A percentile compares a stretch with the other conserved stretches of the same genome.
Conservation (phyloP, 2,329 filamentous ascomycete genomes). For the Amauroascus niger region DNA sequence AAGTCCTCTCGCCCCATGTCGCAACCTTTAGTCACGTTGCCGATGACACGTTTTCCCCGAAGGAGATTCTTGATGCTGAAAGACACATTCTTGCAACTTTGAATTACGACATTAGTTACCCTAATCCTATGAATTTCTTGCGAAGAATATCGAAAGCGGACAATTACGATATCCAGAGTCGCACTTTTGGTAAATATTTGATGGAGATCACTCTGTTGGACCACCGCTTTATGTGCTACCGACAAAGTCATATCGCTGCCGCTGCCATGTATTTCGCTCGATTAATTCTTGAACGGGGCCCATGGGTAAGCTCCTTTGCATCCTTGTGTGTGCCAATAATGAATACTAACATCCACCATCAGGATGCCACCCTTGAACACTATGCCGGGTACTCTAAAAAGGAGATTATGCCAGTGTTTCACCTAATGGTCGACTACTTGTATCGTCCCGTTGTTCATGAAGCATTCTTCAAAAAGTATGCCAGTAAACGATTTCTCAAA, state of each 20-base stretch:
- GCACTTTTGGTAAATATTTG: constrained; percentile 93
- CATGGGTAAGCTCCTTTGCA: constrained; percentile 61
- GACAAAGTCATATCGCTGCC: constrained; percentile 81
- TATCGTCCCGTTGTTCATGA: constrained; percentile 83
- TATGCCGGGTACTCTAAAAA: constrained; percentile 91
- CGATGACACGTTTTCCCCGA: constrained; percentile 89
- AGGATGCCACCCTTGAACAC: constrained; percentile 77
- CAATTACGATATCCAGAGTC: constrained; percentile 96
- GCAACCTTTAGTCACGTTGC: constrained; percentile 95
- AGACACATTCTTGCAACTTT: constrained; percentile 83
- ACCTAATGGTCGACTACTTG: constrained; percentile 94
- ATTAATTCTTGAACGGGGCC: constrained; percentile 77
- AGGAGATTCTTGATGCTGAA: constrained; percentile 94
- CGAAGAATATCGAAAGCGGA: constrained; percentile 98
- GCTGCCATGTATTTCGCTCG: constrained; percentile 92
- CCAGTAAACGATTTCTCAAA: constrained; percentile 98
- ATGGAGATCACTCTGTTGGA: constrained; percentile 95
- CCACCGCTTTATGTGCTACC: constrained; percentile 82
- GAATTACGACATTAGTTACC: constrained; percentile 95
- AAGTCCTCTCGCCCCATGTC: constrained; percentile 92
- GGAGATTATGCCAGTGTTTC: constrained; percentile 84
- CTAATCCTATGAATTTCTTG: constrained; percentile 99
- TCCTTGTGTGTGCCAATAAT: neutral
- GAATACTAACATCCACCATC: neutral
- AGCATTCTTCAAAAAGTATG: constrained; percentile 99